These are phyloP conservation scores for Candida dendrica DNA, from an alignment of 805 yeast genomes.

Conservation along the genomic window DNA sequence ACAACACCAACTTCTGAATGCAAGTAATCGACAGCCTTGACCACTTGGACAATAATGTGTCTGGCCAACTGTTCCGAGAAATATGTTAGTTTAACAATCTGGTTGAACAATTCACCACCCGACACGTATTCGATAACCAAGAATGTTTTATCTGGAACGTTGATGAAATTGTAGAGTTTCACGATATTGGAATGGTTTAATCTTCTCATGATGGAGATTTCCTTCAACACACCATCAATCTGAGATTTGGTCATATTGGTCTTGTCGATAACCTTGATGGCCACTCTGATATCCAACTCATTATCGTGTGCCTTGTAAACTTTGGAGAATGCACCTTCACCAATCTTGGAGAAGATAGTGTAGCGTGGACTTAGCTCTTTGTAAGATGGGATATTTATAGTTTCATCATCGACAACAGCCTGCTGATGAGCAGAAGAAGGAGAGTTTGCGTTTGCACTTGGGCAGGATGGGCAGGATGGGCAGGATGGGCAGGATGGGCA, in stretches of 20 bases:
- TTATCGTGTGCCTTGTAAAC: conserved; percentile 54
- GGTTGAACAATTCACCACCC: conserved; percentile 73
- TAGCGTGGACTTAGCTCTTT: conserved; percentile 24
- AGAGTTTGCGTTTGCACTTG: background rate
- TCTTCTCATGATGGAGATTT: conserved; percentile 68
- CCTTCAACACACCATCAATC: conserved; percentile 67
- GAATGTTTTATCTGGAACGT: conserved; percentile 53
- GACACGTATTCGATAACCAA: conserved; percentile 65
- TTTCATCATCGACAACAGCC: too few relatives aligned
- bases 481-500: background rate
- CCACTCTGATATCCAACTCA: conserved; percentile 25
- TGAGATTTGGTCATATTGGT: conserved; percentile 56
- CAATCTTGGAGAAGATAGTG: conserved; percentile 43
- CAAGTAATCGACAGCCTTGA: conserved; percentile 56
- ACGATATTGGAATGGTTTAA: conserved; percentile 60
- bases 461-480: too few relatives aligned
- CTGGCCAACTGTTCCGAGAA: conserved; percentile 58
- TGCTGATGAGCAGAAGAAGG: background rate
- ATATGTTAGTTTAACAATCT: conserved; percentile 60
- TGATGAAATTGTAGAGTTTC: conserved; percentile 57
- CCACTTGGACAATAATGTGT: conserved; percentile 58
- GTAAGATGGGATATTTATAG: conserved; percentile 6
- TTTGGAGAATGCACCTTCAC: conserved; percentile 79
- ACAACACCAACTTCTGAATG: conserved; percentile 73
- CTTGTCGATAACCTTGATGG: conserved; percentile 59